Evolutionary conservation across 768 basidiomycete species (phyloP).

Genomic region (Chalciporus sphaerocephalus): DNA sequence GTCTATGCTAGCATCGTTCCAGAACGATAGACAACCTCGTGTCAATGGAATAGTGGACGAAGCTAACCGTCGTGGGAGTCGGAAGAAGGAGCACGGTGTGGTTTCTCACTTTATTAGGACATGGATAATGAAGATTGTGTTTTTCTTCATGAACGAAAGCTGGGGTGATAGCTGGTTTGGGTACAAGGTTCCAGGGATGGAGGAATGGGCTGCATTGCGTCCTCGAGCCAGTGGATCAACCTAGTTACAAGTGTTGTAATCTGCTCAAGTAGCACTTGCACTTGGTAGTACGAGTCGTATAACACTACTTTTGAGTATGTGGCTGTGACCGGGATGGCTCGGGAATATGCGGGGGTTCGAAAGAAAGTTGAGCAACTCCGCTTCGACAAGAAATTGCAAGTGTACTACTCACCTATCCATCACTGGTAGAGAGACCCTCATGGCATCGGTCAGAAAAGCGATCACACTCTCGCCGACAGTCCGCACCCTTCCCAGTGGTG

Average conservation of each 20-base stretch:
- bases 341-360: conserved; percentile 32
- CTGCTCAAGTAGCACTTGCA: too few relatives aligned
- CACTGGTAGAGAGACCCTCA: conserved; percentile 22
- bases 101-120: conserved; percentile 19
- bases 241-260: not conserved
- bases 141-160: conserved; percentile 21
- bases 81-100: conserved; percentile 19
- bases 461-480: conserved; percentile 79
- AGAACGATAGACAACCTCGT: conserved; percentile 21
- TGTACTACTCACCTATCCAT: not conserved
- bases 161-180: conserved; percentile 30
- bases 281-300: too few relatives aligned
- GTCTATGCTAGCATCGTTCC: conserved; percentile 19
- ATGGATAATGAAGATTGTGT: conserved; percentile 25
- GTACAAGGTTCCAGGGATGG: conserved; percentile 29
- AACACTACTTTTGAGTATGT: conserved; percentile 8
- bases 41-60: conserved; percentile 26
- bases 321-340: conserved; percentile 39
- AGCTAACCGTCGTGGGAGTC: conserved; percentile 23
- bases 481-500: conserved; percentile 71
- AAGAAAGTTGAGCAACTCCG: conserved; percentile 16
- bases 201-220: conserved; percentile 14
- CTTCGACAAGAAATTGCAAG: conserved; percentile 14
- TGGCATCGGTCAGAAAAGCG: conserved; percentile 79
- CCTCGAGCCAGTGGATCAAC: not conserved